These are phyloP conservation scores for Penicillium fuscoglaucum DNA, from an alignment of 2,329 filamentous ascomycete genomes.

Conservation along the genomic window DNA sequence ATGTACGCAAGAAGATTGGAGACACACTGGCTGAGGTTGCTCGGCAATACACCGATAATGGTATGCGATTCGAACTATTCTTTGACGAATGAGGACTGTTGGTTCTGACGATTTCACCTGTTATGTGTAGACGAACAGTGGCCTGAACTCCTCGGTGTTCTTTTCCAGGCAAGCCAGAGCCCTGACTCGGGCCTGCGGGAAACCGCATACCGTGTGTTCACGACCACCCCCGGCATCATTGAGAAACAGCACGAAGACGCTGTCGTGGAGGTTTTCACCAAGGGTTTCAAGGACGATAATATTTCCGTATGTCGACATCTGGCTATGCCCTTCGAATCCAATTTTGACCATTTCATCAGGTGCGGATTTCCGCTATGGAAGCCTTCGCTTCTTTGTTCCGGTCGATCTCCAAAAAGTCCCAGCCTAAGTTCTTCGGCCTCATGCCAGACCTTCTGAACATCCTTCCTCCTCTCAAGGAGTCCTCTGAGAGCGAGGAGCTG, in stretches of 20 bases:
- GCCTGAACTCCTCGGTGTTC: constrained; percentile 80
- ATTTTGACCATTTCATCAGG: constrained; percentile 50
- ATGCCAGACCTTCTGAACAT: constrained; percentile 93
- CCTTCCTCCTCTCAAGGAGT: constrained; percentile 88
- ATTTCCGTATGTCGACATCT: constrained; percentile 60
- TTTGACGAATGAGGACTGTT: background rate
- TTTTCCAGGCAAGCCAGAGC: constrained; percentile 90
- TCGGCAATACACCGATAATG: constrained; percentile 88
- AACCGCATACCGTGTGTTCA: constrained; percentile 91
- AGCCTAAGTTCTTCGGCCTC: constrained; percentile 82
- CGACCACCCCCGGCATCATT: constrained; percentile 91
- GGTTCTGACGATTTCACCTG: constrained; percentile 11
- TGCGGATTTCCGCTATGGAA: constrained; percentile 91
- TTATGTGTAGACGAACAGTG: constrained; percentile 69
- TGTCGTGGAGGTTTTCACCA: constrained; percentile 84
- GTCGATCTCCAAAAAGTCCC: constrained; percentile 81
- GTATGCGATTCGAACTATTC: constrained; percentile 53
- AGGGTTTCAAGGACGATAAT: constrained; percentile 86
- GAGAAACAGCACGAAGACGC: constrained; percentile 91
- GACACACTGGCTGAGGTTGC: constrained; percentile 97
- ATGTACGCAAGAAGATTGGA: constrained; percentile 90
- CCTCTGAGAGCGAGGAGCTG: constrained; percentile 84
- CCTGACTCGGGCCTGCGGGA: constrained; percentile 81
- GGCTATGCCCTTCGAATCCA: background rate
- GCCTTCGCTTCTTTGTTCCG: constrained; percentile 96